Percentiles rank a stretch among this genome's conserved stretches.
Conservation (phyloP, 2,329 filamentous ascomycete species). For the Plectosphaerella cucumerina region DNA sequence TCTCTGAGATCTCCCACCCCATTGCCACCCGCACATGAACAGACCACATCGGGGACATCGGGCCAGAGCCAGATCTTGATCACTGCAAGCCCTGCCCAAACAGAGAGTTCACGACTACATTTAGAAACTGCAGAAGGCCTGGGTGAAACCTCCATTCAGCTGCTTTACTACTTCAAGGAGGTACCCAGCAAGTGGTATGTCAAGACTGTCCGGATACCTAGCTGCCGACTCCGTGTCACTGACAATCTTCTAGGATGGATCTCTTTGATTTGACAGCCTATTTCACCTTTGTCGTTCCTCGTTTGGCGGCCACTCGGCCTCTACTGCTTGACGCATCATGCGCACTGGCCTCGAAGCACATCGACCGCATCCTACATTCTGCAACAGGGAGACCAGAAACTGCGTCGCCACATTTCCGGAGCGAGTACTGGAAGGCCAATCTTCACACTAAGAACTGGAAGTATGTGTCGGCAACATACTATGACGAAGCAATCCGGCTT, state of each 20-base stretch:
- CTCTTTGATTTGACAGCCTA: conserved; percentile 52
- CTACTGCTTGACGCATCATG: conserved; percentile 47
- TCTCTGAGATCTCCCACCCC: no score
- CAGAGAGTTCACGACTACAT: no score
- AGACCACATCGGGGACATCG: no score
- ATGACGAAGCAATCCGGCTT: conserved; percentile 13
- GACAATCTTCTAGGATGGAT: conserved; percentile 35
- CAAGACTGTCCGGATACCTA: neutral
- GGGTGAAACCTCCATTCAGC: no score
- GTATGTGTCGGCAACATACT: conserved; percentile 1
- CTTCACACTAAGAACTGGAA: neutral
- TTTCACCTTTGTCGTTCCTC: conserved; percentile 57
- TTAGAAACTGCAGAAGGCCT: no score
- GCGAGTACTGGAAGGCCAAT: conserved; percentile 26
- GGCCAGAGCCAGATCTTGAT: no score
- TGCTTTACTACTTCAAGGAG: no score
- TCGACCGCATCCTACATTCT: conserved; percentile 56
- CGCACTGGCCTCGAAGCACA: conserved; percentile 60
- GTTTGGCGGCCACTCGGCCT: conserved; percentile 46
- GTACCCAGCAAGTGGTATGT: conserved; percentile 5
- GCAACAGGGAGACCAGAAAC: no score
- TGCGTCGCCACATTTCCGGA: conserved; percentile 61
- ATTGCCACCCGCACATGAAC: no score
- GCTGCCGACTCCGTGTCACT: neutral
- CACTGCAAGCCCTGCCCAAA: no score